A percentile compares a stretch with the other conserved stretches of the same genome.
phyloP scores from a whole-genome alignment of 306 rosid genomes.

The Fragaria nilgerrensis region DNA sequence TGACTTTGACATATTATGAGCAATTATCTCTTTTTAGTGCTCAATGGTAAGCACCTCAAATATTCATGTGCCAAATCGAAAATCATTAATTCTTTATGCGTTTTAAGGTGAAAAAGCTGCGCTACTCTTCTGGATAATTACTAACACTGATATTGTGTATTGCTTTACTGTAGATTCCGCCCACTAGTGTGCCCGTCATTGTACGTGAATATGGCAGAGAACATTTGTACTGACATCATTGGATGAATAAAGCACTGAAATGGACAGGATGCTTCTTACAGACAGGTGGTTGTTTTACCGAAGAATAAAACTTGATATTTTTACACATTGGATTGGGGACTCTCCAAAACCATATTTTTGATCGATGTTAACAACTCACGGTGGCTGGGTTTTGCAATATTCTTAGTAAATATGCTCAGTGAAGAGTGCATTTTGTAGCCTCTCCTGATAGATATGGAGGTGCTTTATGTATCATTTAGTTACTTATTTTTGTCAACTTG shows the following conservation, averaged over 20 bases:
- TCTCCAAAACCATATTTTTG: neutral
- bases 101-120: neutral
- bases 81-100: neutral
- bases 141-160: neutral
- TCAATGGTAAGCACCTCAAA: neutral
- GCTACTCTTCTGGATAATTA: neutral
- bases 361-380: neutral
- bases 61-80: neutral
- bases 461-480: neutral
- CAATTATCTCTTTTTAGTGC: neutral
- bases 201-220: slow-evolving; percentile 75
- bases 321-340: slow-evolving; percentile 1
- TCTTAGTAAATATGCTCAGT: slow-evolving; percentile 16
- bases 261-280: slow-evolving; percentile 7
- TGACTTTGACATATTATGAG: neutral
- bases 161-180: slow-evolving; percentile 57
- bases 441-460: slow-evolving; percentile 32
- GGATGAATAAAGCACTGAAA: neutral
- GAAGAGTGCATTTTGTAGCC: slow-evolving; percentile 38
- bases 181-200: slow-evolving; percentile 81
- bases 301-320: neutral
- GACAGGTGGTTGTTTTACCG: neutral
- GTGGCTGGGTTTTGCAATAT: slow-evolving; percentile 6
- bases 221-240: slow-evolving; percentile 27
- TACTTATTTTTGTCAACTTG: neutral